Base-by-base conservation (phyloP, 2,329 filamentous ascomycete species). In the Aureobasidium sp. region DNA sequence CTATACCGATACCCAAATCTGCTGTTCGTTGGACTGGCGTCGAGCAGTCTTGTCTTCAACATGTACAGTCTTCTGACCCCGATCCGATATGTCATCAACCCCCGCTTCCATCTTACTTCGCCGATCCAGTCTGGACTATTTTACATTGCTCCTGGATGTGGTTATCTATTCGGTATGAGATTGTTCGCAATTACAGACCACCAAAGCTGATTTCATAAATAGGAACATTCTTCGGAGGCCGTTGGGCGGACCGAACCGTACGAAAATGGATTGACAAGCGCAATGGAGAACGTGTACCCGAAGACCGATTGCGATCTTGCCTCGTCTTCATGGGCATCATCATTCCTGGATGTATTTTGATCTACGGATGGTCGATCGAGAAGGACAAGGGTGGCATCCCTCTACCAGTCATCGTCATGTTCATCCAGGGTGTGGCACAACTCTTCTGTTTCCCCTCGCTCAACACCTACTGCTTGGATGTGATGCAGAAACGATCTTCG, bases 381-480 rank as follows among this genome's bases (percentile, higher is more conserved):
- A 79, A 81, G 64, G 69, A 72, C 9, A 77, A 80, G 1, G 83
- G 83, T 2, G 83, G 82, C 0, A 76, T 86, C 2, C 75, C 82
- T 0, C 69, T 88, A 5, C 88, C 88, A 0, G 86, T 91, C 2
- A 79, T 91, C 8, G 83, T 84, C 67, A 86, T 92, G 79, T 91
- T 91, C 69, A 63, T 88, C 2, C 88, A 91, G 69, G 89, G 88
- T 1, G 79, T 91, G 0, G 86, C 84, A 0, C 87, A 91, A 72
- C 76, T 91, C 6, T 89, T 90, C 69, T 89, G 86, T 67, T 91
- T 91, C 68, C 88, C 88, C 0, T 84, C 82, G 52, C 72, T 92
- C 64, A 91, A 92, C 71, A 89, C 88, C 0, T 92, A 94, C 74
- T 92, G 89, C 70, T 74, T 94, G 44, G 89, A 94, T 71, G 89